Percentiles rank a stretch among this genome's conserved stretches.
Evolutionary conservation across 2,329 filamentous ascomycete genomes (phyloP).

Genomic region (Tolypocladium guangdongense): DNA sequence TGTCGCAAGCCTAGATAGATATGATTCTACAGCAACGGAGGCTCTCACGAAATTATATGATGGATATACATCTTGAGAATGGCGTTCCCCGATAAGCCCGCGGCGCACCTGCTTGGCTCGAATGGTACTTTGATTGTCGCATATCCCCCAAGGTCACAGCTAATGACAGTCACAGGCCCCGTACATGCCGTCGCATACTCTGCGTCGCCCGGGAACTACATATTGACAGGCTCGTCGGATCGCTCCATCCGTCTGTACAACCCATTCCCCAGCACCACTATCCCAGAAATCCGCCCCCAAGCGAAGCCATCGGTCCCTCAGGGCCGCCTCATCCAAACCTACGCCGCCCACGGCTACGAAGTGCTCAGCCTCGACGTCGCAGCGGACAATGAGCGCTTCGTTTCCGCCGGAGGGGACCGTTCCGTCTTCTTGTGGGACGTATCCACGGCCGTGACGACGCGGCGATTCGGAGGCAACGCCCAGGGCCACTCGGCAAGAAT

Average conservation of each 20-base stretch:
- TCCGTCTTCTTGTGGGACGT: constrained; percentile 94
- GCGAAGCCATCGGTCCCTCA: constrained; percentile 24
- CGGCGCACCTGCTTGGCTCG: constrained; percentile 46
- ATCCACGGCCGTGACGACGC: constrained; percentile 61
- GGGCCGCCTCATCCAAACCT: constrained; percentile 70
- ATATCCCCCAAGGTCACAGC: background rate
- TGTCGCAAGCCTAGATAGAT: background rate
- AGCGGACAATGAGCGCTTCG: constrained; percentile 72
- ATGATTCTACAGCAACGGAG: background rate
- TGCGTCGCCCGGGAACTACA: constrained; percentile 59
- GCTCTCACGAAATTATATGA: constrained; percentile 6
- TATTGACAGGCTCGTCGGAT: constrained; percentile 80
- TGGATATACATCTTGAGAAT: constrained; percentile 18
- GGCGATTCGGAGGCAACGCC: constrained; percentile 55
- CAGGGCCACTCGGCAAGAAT: constrained; percentile 61
- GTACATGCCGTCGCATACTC: constrained; percentile 66
- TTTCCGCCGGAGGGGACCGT: constrained; percentile 81
- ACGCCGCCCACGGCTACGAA: constrained; percentile 83
- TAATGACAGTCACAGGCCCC: constrained; percentile 38
- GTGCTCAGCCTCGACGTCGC: constrained; percentile 71
- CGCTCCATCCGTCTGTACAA: constrained; percentile 82
- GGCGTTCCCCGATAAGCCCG: constrained; percentile 36
- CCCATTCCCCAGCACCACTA: constrained; percentile 42
- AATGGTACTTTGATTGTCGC: constrained; percentile 33
- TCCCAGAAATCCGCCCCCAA: constrained; percentile 14